phyloP scores from a whole-genome alignment of 2,329 filamentous ascomycete genomes.

The Hymenoscyphus scutula region DNA sequence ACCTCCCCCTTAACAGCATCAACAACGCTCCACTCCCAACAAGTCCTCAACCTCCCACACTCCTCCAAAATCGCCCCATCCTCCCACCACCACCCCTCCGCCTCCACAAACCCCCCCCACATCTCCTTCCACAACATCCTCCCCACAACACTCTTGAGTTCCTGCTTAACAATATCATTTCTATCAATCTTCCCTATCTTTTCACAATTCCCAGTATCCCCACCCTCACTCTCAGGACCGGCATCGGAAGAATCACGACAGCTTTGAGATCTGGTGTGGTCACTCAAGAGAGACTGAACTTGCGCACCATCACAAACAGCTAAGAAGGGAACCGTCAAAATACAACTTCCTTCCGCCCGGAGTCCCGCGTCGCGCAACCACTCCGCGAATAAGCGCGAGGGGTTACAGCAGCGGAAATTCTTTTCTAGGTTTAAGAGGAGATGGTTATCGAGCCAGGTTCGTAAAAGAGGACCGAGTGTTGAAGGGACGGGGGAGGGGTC shows the following conservation, averaged over 20 bases:
- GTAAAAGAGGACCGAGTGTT: slow-evolving; percentile 56
- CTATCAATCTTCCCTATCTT: slow-evolving; percentile 20
- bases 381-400: slow-evolving; percentile 54
- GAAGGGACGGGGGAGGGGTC: slow-evolving; percentile 57
- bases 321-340: slow-evolving; percentile 27
- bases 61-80: slow-evolving; percentile 53
- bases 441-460: slow-evolving; percentile 60
- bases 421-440: slow-evolving; percentile 58
- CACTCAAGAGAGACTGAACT: not conserved
- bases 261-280: too few species aligned
- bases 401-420: slow-evolving; percentile 57
- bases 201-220: too few species aligned
- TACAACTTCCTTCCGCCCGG: slow-evolving; percentile 37
- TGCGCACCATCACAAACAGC: slow-evolving; percentile 19
- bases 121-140: slow-evolving; percentile 60
- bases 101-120: slow-evolving; percentile 47
- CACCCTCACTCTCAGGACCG: too few species aligned
- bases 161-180: slow-evolving; percentile 34
- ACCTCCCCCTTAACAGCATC: slow-evolving; percentile 48
- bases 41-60: slow-evolving; percentile 52
- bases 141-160: slow-evolving; percentile 52
- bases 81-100: slow-evolving; percentile 60
- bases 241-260: too few species aligned
- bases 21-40: slow-evolving; percentile 58
- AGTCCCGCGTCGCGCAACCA: slow-evolving; percentile 59